Evolutionary conservation across 1,284 basidiomycete genomes (phyloP), one percentile per base, ranked within the genome.

Genomic region (Termitomyces sp.): DNA sequence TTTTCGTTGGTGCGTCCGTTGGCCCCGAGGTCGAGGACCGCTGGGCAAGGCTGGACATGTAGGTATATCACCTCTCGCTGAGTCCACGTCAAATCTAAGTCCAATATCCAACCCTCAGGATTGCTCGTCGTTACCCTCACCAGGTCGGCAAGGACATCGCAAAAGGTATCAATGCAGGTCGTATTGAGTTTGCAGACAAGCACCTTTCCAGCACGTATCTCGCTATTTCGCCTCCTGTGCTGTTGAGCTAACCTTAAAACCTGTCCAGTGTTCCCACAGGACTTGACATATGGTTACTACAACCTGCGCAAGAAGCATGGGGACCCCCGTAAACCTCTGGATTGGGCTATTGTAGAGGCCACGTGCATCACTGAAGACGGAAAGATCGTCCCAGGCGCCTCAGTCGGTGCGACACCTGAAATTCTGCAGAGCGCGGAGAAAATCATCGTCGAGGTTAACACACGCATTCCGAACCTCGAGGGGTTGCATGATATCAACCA

Each of bases 391-490:
- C 77, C 76, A 8, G 72, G 73, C 46, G 76, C 77, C 3, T 77
- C 75, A 1, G 76, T 79, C 14, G 77, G 78, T 31, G 78, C 77
- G 1, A 76, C 75, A 0, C 77, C 77, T 4, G 78, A 80, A 58
- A 78, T 80, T 46, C 55, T 80, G 8, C 72, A 75, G 53, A 65
- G 64, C 13, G 77, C 78, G 1, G 76, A 78, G 51, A 76, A 74
- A 57, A 79, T 80, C 54, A 76, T 79, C 53, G 72, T 79, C 50
- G 76, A 79, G 62, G 75, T 80, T 50, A 77, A 78, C 65, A 78
- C 77, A 5, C 64, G 60, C 31, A 69, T 74, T 34, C 75, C 73
- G 0, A 74, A 71, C 58, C 65, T 78, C 16, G 70, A 76, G 48
- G 76, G 76, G 3, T 63, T 78, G 38, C 76, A 79, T 58, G 77